phyloP scores from a whole-genome alignment of 371 early-diverging fungal genomes.

The Mortierella sp. region DNA sequence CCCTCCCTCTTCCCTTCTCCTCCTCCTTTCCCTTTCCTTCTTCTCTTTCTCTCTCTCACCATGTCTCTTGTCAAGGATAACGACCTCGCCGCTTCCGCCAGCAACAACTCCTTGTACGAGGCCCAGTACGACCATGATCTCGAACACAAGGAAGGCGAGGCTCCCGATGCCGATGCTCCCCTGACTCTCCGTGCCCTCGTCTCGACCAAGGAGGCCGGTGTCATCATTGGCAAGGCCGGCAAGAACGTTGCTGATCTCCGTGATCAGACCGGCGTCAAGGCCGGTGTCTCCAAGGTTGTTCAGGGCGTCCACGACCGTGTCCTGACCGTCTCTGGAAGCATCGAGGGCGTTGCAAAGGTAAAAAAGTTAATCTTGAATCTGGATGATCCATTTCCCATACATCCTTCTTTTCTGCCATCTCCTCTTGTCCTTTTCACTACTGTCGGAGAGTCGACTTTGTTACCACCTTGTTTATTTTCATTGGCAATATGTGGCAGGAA shows the following conservation, averaged over 20 bases:
- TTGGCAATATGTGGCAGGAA: background rate
- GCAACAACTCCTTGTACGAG: conserved; percentile 39
- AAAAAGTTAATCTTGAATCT: background rate
- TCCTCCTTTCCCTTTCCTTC: conserved; percentile 6
- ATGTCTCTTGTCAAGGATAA: conserved; percentile 30
- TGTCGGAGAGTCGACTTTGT: background rate
- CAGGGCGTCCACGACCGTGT: conserved; percentile 89
- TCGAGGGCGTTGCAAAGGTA: conserved; percentile 81
- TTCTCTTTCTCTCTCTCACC: conserved; percentile 11
- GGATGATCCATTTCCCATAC: background rate
- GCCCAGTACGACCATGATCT: conserved; percentile 31
- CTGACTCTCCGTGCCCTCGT: conserved; percentile 91
- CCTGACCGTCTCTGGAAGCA: conserved; percentile 84
- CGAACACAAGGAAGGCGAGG: conserved; percentile 32
- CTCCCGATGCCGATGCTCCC: conserved; percentile 40
- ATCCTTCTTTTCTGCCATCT: background rate
- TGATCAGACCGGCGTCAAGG: conserved; percentile 84
- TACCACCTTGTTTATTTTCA: background rate
- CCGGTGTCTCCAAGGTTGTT: conserved; percentile 89
- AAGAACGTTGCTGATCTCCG: conserved; percentile 88
- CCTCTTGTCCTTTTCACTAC: background rate
- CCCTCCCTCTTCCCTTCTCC: background rate
- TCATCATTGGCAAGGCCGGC: conserved; percentile 93
- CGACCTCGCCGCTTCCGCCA: conserved; percentile 38
- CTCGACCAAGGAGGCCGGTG: conserved; percentile 92